These are phyloP conservation scores for Coniochaeta sp. DNA, from an alignment of 2,329 filamentous ascomycete genomes.

Conservation along the genomic window DNA sequence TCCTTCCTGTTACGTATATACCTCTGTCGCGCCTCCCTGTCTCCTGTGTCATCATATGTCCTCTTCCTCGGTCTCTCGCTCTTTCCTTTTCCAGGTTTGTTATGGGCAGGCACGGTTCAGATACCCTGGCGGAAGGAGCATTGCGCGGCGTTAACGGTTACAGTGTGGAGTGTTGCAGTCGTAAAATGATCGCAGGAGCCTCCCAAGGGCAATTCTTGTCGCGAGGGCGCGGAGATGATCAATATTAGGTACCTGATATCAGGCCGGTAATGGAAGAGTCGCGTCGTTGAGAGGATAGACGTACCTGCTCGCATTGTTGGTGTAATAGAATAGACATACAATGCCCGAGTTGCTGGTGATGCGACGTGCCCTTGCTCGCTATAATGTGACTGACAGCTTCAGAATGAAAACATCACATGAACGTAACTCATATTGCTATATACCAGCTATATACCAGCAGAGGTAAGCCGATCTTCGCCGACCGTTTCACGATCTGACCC, in stretches of 20 bases:
- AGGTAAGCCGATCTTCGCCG: too few relatives aligned
- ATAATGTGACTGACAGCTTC: not conserved
- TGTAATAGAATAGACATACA: too few relatives aligned
- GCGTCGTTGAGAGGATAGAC: not conserved
- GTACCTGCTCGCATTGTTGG: too few relatives aligned
- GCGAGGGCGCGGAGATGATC: not conserved
- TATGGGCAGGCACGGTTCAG: not conserved
- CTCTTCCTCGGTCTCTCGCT: not conserved
- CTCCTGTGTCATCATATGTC: too few relatives aligned
- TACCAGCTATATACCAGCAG: too few relatives aligned
- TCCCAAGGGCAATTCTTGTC: not conserved
- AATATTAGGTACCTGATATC: not conserved
- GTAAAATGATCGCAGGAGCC: not conserved
- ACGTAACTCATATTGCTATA: not conserved
- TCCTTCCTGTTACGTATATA: too few relatives aligned
- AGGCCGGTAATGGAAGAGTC: not conserved
- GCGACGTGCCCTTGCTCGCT: not conserved
- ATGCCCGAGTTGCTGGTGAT: not conserved
- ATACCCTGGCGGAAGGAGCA: not conserved
- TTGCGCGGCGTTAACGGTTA: not conserved
- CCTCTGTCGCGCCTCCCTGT: too few relatives aligned
- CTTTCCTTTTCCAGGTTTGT: not conserved
- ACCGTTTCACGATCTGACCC: too few relatives aligned
- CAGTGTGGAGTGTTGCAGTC: not conserved
- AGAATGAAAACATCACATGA: not conserved